Base-by-base conservation (phyloP, 306 rosid genomes). In the Begonia peltatifolia region DNA sequence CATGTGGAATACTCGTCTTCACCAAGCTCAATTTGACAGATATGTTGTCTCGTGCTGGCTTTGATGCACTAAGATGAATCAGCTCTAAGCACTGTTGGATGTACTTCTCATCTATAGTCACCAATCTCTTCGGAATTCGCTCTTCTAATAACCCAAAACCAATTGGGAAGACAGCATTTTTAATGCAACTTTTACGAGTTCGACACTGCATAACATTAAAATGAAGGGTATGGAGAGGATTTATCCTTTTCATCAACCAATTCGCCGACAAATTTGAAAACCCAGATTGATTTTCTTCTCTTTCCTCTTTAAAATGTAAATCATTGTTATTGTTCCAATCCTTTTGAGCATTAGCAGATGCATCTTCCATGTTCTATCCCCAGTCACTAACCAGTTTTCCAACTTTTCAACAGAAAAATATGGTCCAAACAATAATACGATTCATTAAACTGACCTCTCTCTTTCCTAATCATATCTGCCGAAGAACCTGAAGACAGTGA, bases 121-220 rank as follows among this genome's bases (percentile, higher is more conserved):
- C 83, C 82, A 92, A 59, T 64, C 69, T 81, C 78, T 77, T 92
- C 7, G 94, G 93, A 64, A 92, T 81, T 67, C 83, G 74, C 49
- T 53, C 51, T 61, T 78, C 94, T 9, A 81, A 30, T 7, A 7
- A 46, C 58, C 80, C 81, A 65, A 63, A 46, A 58, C 60, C 74
- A 46, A 56, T 54, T 13, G 67, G 79, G 50, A 73, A 66, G 56
- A 75, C 62, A 2, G 76, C 61, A 65, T 76, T 76, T 18, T 75
- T 69, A 36, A 70, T 55, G 70, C 66, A 66, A 56, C 67, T 57
- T 67, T 63, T 82, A 57, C 80, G 61, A n/a, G 71, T 53, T 50
- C 76, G 87, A 6, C 76, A 68, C 55, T 69, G 77, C 61, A 78
- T 81, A 15, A 76, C 63, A 71, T 78, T 77, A 59, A 74, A 72